These are phyloP conservation scores for Streptanthus diversifolius DNA, from an alignment of 345 rosid genomes.

Conservation along the genomic window DNA sequence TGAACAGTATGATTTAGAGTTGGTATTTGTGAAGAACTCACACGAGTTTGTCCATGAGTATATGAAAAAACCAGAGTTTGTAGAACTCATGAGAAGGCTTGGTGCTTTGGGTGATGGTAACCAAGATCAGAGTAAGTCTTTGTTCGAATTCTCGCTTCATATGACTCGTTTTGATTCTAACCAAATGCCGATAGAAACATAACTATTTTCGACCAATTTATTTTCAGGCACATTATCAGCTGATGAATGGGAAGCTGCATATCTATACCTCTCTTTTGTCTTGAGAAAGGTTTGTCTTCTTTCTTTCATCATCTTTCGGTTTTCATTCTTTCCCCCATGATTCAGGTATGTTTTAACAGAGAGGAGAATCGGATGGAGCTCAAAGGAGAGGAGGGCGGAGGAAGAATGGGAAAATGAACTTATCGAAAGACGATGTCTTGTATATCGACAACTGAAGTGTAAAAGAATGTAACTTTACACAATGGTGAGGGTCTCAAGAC, in stretches of 20 bases:
- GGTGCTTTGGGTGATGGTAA: slow-evolving; percentile 97
- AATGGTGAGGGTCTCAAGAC: not conserved
- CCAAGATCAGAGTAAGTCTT: slow-evolving; percentile 77
- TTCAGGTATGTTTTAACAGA: slow-evolving; percentile 40
- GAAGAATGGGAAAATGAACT: slow-evolving; percentile 77
- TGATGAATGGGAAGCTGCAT: slow-evolving; percentile 97
- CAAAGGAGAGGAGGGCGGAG: slow-evolving; percentile 43
- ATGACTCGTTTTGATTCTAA: not conserved
- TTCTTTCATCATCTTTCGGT: not conserved
- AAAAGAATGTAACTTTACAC: slow-evolving; percentile 7
- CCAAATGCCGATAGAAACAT: not conserved
- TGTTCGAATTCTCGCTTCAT: not conserved
- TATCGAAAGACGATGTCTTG: slow-evolving; percentile 64
- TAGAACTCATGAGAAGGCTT: slow-evolving; percentile 84
- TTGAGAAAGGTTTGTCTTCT: slow-evolving; percentile 64
- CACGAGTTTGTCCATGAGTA: slow-evolving; percentile 89
- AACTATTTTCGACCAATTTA: not conserved
- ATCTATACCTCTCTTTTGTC: slow-evolving; percentile 77
- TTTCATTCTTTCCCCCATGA: not conserved
- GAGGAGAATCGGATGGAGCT: slow-evolving; percentile 62
- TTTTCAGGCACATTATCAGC: slow-evolving; percentile 73
- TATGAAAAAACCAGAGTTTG: slow-evolving; percentile 64
- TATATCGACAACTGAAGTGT: slow-evolving; percentile 27
- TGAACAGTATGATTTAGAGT: slow-evolving; percentile 79
- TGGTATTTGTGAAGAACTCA: slow-evolving; percentile 85